phyloP scores from a whole-genome alignment of 2,329 filamentous ascomycete species.

The Penicillium griseofulvum region DNA sequence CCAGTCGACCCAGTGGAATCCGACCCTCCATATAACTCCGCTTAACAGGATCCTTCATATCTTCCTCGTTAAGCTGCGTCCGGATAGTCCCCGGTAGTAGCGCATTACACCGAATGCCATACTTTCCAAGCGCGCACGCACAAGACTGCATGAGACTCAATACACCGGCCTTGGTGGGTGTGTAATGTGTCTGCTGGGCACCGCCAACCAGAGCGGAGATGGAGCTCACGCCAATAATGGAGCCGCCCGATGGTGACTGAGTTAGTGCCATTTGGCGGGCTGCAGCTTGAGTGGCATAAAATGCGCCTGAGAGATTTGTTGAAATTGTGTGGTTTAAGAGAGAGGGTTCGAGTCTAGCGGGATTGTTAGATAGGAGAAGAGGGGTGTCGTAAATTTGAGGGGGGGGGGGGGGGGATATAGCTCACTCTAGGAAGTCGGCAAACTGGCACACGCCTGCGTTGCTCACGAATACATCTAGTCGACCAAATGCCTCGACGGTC shows the following conservation, averaged over 20 bases:
- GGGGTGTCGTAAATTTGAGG: neutral
- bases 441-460: conserved; percentile 90
- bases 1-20: conserved; percentile 75
- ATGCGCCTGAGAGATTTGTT: conserved; percentile 85
- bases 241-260: conserved; percentile 66
- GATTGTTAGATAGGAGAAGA: neutral
- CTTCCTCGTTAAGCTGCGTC: conserved; percentile 81
- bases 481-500: conserved; percentile 56
- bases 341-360: conserved; percentile 58
- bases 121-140: conserved; percentile 72
- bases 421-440: conserved; percentile 74
- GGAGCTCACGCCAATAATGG: conserved; percentile 59
- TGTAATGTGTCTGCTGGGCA: conserved; percentile 78
- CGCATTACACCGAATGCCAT: conserved; percentile 79
- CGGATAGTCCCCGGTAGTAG: conserved; percentile 78
- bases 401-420: neutral
- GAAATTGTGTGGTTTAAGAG: conserved; percentile 70
- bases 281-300: conserved; percentile 81
- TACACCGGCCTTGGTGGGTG: conserved; percentile 82
- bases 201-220: conserved; percentile 58
- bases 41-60: conserved; percentile 72
- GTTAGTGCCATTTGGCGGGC: conserved; percentile 80
- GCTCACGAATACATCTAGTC: conserved; percentile 75
- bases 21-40: conserved; percentile 73
- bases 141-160: conserved; percentile 78